Base-by-base conservation (phyloP, 768 basidiomycete species). In the Suillus lakei region DNA sequence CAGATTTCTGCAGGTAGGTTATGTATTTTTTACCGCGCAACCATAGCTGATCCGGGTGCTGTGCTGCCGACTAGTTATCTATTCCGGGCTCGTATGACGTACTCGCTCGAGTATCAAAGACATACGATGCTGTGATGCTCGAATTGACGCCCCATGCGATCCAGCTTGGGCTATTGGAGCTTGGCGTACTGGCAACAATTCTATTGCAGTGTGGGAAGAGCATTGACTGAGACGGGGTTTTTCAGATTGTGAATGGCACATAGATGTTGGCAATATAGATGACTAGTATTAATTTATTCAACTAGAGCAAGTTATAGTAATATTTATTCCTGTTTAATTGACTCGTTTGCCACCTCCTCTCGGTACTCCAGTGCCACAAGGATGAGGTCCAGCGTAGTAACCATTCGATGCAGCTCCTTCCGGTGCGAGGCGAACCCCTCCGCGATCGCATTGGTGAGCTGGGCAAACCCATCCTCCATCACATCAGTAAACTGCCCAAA, bases 121-220 rank as follows among this genome's bases (percentile, higher is more conserved):
- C 73, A 32, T 77, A 83, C 26, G 80, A 80, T 23, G 76, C 74
- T 5, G 76, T 90, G 63, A 72, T 76, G 3, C 81, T 91, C 21
- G 87, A 90, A 62, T 72, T 91, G 64, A 85, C 86, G 2, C 74
- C 83, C 1, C 82, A 86, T 51, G 87, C 86, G 16, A 76, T 89
- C 38, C 83, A 86, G 63, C 77, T 83, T 9, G 83, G 83, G 18
- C 80, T 91, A 21, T 77, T 89, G 5, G 85, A 90, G 28, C 72
- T 80, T 9, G 74, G 80, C 64, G 71, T 90, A 32, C 78, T 86
- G 12, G 87, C 86, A 0, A 81, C 86, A 0, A 69, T 86, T 6
- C 77, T 91, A 28, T 77, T 91, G 51, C 86, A 85, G 64, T 87
- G 81, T 59, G 89, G 89, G n/a, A 84, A 83, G 63, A 85, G 80